Evolutionary conservation across 169 alveolate species (phyloP).

Genomic region (Cryptosporidium canis): DNA sequence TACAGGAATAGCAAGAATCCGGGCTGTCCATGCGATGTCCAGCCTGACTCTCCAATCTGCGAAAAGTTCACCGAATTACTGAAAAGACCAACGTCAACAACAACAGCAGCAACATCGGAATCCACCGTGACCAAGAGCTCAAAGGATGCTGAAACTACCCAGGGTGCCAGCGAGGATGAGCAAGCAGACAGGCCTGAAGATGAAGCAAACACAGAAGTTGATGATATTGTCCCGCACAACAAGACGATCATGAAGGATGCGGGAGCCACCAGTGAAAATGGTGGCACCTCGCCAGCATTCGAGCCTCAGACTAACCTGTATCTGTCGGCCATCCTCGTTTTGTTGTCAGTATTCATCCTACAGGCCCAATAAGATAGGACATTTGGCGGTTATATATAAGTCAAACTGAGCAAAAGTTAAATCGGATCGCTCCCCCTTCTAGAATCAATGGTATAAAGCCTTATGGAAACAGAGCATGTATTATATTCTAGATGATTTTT

Average conservation of each 20-base stretch:
- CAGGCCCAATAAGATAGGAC: background rate
- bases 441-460: background rate
- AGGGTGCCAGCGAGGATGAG: background rate
- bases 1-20: slow-evolving; percentile 57
- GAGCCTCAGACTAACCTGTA: background rate
- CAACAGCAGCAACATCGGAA: slow-evolving; percentile 15
- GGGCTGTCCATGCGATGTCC: slow-evolving; percentile 63
- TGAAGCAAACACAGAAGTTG: background rate
- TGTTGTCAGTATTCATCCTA: background rate
- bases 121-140: background rate
- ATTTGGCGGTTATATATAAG: background rate
- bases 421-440: background rate
- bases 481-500: background rate
- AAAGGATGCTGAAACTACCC: background rate
- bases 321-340: background rate
- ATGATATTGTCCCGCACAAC: slow-evolving; percentile 21
- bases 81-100: background rate
- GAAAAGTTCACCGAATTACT: slow-evolving; percentile 9
- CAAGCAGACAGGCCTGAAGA: background rate
- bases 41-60: slow-evolving; percentile 46
- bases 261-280: background rate
- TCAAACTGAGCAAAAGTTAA: background rate
- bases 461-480: background rate
- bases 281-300: background rate
- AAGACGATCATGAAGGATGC: slow-evolving; percentile 33